Evolutionary conservation across 2,329 filamentous ascomycete genomes (phyloP), one percentile per base, ranked within the genome.

Genomic region (Hypoxylon sp.): DNA sequence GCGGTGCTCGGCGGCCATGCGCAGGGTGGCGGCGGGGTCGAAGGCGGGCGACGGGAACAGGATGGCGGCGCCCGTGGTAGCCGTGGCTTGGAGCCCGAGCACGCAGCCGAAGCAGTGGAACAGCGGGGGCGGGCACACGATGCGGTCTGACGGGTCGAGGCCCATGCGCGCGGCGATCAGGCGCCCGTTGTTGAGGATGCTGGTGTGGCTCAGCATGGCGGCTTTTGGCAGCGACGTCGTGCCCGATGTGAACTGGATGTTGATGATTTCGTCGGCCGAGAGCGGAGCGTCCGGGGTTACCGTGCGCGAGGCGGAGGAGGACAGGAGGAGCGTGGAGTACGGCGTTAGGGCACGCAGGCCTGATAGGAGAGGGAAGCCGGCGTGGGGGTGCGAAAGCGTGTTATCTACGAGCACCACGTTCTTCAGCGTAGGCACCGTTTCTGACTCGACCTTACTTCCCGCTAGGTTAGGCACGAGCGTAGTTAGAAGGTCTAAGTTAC

Each of bases 231-330:
- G 85, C 0, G 92, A 93, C 0, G 96, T 98, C 0, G 96, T 98
- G n/a, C 95, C 96, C 0, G 92, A 95, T 0, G 96, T 99, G 82
- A 98, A 98, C 79, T 98, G 95, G 71, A 98, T 97, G 77, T 98
- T 98, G 72, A 97, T 91, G 2, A 92, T 89, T 55, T 98, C 95
- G 67, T 87, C 79, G 0, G 89, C 84, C 15, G 83, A 72, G 1
- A 91, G 83, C 0, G 82, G 81, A 24, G 78, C 61, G 59, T 86
- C 83, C 0, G 86, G 85, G 19, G 68, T 75, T 1, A 88, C 74
- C 1, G 77, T 42, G n/a, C 52, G 64, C 13, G 80, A 78, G 15
- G 77, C 72, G 5, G 67, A 66, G 8, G 64, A 67, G n/a, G 71
- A 53, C 15, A 74, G 67, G 42, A 83, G 74, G 31, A 90, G 79